Conservation (phyloP, 208 protist genomes). For the Polymyxa betae region DNA sequence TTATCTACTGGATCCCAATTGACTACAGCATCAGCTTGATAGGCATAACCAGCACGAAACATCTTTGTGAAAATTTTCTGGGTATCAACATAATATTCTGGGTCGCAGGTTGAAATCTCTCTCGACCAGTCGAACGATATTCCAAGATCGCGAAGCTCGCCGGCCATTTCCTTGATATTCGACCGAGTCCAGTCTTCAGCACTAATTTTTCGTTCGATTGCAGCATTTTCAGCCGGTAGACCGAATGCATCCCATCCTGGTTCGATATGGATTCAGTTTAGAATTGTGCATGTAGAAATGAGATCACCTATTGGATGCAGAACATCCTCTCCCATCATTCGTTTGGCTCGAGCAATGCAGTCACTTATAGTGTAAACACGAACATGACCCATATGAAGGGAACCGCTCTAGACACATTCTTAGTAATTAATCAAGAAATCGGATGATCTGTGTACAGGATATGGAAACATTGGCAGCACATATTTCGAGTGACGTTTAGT, state of each 20-base stretch:
- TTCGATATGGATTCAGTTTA: not conserved
- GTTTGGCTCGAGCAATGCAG: conserved; percentile 69
- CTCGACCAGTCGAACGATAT: conserved; percentile 77
- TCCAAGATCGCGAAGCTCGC: conserved; percentile 73
- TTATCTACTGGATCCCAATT: conserved; percentile 80
- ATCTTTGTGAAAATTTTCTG: conserved; percentile 80
- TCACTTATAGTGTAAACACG: conserved; percentile 80
- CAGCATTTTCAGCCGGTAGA: conserved; percentile 78
- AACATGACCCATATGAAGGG: conserved; percentile 81
- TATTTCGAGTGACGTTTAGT: conserved; percentile 62
- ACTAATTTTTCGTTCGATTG: conserved; percentile 64
- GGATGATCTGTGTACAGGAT: conserved; percentile 66
- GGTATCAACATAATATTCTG: conserved; percentile 80
- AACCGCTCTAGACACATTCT: conserved; percentile 63
- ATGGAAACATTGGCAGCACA: conserved; percentile 79
- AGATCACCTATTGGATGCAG: conserved; percentile 78
- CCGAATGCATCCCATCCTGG: conserved; percentile 82
- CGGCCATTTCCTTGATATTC: conserved; percentile 78
- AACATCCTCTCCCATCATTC: conserved; percentile 70
- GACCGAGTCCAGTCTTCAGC: conserved; percentile 73
- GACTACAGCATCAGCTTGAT: conserved; percentile 68
- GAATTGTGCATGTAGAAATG: not conserved
- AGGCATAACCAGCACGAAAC: conserved; percentile 74
- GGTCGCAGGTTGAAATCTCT: conserved; percentile 70
- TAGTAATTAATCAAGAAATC: not conserved